These are phyloP conservation scores for Rosa rugosa DNA, from an alignment of 306 rosid species.

Conservation along the genomic window DNA sequence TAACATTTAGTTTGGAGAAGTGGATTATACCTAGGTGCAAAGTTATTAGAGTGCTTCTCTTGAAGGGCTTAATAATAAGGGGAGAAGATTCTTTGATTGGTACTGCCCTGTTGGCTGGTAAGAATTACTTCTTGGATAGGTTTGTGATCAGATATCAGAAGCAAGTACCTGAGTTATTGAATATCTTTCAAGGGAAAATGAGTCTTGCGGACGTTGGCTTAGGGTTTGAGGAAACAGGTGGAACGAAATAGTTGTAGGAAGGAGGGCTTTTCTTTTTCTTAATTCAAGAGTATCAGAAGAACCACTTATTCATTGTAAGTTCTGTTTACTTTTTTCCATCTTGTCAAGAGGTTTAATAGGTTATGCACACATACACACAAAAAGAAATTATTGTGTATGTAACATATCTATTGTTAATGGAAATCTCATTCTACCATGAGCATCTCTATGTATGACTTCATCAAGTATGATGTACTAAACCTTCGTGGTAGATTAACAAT, in stretches of 20 bases:
- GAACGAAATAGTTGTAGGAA: neutral
- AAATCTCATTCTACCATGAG: neutral
- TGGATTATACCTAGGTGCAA: constrained; percentile 44
- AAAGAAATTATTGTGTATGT: neutral
- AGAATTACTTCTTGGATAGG: neutral
- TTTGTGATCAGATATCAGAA: constrained; percentile 6
- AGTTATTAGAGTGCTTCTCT: constrained; percentile 32
- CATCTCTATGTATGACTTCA: neutral
- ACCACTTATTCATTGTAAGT: neutral
- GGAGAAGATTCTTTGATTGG: neutral
- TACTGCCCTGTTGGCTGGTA: neutral
- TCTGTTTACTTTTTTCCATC: neutral
- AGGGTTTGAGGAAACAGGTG: neutral
- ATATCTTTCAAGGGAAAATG: neutral
- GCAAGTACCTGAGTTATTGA: constrained; percentile 7
- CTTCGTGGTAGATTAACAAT: neutral
- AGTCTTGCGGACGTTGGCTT: neutral
- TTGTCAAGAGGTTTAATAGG: neutral
- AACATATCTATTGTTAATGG: neutral
- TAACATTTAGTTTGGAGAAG: constrained; percentile 32
- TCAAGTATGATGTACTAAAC: neutral
- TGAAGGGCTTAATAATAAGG: constrained; percentile 21
- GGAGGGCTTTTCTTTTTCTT: neutral
- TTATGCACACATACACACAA: neutral
- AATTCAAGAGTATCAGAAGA: neutral